phyloP scores from a whole-genome alignment of 495 filamentous ascomycete genomes.

The Cryomyces minteri region DNA sequence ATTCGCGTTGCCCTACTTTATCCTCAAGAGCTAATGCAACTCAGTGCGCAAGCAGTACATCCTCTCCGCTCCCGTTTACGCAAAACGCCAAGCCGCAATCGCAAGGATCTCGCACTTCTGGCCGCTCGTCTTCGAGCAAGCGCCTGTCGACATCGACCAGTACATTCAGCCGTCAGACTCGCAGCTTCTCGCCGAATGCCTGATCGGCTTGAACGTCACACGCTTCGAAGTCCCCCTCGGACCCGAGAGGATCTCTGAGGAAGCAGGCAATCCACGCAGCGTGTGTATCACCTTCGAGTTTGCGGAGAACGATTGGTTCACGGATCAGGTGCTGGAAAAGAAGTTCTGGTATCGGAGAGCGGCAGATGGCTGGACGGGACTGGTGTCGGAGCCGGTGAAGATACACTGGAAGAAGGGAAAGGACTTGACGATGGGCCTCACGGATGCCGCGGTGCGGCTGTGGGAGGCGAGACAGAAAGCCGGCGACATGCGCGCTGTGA shows the following conservation, averaged over 20 bases:
- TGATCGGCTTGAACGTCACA: conserved; percentile 45
- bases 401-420: conserved; percentile 76
- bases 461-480: conserved; percentile 45
- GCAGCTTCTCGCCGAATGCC: conserved; percentile 37
- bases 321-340: conserved; percentile 62
- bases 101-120: conserved; percentile 67
- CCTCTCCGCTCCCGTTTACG: conserved; percentile 39
- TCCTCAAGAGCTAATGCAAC: neutral
- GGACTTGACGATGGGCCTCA: conserved; percentile 67
- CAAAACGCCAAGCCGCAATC: conserved; percentile 48
- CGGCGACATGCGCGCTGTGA: conserved; percentile 27
- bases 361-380: conserved; percentile 45
- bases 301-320: conserved; percentile 52
- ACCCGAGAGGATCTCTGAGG: conserved; percentile 12
- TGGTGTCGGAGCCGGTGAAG: conserved; percentile 68
- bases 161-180: conserved; percentile 66
- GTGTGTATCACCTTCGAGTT: conserved; percentile 44
- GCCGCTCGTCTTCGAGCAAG: conserved; percentile 69
- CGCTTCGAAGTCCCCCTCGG: conserved; percentile 54
- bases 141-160: conserved; percentile 66
- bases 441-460: conserved; percentile 46
- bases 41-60: conserved; percentile 38
- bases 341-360: conserved; percentile 62
- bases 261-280: conserved; percentile 42
- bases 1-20: neutral